These are phyloP conservation scores for Tolypocladium sp. DNA, from an alignment of 2,329 filamentous ascomycete species.

Conservation along the genomic window DNA sequence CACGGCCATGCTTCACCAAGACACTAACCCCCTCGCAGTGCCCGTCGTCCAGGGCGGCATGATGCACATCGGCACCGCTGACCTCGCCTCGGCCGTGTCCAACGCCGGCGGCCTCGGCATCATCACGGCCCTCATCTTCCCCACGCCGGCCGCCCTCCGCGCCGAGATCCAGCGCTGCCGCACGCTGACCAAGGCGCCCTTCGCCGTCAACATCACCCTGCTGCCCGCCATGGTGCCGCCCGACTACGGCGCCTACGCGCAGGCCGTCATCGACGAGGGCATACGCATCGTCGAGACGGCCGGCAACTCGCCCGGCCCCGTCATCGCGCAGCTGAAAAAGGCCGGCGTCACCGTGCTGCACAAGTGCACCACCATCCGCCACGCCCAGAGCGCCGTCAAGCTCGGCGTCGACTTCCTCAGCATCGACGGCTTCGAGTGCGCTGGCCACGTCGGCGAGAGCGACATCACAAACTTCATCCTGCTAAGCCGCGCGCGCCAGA, in stretches of 20 bases:
- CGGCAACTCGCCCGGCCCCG: conserved; percentile 77
- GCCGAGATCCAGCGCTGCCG: conserved; percentile 86
- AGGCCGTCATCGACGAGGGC: conserved; percentile 88
- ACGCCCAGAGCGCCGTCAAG: conserved; percentile 85
- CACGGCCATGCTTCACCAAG: not conserved
- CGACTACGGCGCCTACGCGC: conserved; percentile 85
- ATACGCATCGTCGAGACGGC: conserved; percentile 88
- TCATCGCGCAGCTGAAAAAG: conserved; percentile 81
- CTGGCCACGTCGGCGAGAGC: conserved; percentile 76
- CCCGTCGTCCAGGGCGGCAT: conserved; percentile 81
- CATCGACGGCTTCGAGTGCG: conserved; percentile 97
- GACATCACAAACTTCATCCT: conserved; percentile 90
- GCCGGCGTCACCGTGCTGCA: conserved; percentile 75
- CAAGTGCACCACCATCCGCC: conserved; percentile 95
- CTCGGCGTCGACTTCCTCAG: conserved; percentile 93
- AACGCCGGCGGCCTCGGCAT: conserved; percentile 79
- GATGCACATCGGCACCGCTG: conserved; percentile 78
- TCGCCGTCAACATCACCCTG: conserved; percentile 92
- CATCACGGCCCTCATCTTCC: conserved; percentile 84
- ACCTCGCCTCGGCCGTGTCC: conserved; percentile 66
- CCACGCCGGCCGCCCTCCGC: conserved; percentile 82
- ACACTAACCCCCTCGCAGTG: conserved; percentile 34
- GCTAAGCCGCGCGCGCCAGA: conserved; percentile 74
- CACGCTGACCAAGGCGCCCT: conserved; percentile 68
- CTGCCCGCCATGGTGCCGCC: conserved; percentile 84